A percentile compares a stretch with the other conserved stretches of the same genome.
Evolutionary conservation across 345 rosid species (phyloP).

Genomic region (Excoecaria cochinchinensis): DNA sequence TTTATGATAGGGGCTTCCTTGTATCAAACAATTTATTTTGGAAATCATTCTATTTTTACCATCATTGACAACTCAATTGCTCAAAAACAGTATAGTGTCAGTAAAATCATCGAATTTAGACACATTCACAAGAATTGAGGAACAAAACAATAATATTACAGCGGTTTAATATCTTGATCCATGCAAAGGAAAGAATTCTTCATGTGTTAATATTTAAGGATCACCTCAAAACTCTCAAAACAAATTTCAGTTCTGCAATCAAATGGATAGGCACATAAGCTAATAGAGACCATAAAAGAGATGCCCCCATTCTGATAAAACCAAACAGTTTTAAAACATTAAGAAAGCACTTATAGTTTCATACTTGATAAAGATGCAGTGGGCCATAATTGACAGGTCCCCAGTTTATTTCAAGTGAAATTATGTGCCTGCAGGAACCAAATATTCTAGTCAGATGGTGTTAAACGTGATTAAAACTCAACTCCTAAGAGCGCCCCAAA

Average conservation of each 20-base stretch:
- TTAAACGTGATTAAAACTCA: conserved; percentile 29
- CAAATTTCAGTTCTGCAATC: not conserved
- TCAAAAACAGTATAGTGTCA: not conserved
- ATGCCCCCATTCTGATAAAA: conserved; percentile 17
- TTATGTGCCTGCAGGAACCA: conserved; percentile 99
- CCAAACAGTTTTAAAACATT: conserved; percentile 25
- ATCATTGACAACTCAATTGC: not conserved
- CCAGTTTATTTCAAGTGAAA: conserved; percentile 47
- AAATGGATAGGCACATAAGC: not conserved
- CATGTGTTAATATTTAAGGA: not conserved
- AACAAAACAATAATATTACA: not conserved
- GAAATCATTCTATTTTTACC: not conserved
- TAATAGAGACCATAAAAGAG: not conserved
- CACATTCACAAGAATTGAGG: not conserved
- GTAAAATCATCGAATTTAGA: not conserved
- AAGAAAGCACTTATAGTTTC: conserved; percentile 36
- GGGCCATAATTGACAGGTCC: conserved; percentile 48
- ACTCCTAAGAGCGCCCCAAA: not conserved
- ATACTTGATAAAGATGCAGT: conserved; percentile 68
- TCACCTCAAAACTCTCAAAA: not conserved
- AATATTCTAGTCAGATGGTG: conserved; percentile 52
- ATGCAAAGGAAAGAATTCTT: not conserved
- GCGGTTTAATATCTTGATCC: not conserved
- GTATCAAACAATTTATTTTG: not conserved
- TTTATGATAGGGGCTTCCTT: not conserved